Conservation (phyloP, 768 basidiomycete genomes). For the Asterophora parasitica region DNA sequence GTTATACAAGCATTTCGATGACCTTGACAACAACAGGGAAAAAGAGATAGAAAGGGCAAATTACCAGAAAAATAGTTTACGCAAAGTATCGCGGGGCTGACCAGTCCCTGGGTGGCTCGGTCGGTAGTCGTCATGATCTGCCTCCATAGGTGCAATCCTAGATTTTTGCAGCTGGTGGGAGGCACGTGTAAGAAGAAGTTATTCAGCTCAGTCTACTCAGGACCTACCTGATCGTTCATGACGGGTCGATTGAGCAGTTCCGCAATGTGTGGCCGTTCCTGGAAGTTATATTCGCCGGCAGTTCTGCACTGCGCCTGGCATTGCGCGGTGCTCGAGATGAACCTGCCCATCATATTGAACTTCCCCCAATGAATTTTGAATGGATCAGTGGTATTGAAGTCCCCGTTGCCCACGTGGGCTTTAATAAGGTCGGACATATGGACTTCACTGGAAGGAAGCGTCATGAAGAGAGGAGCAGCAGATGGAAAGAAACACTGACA, state of each 20-base stretch:
- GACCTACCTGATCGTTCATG: conserved; percentile 66
- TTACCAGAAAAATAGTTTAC: conserved; percentile 47
- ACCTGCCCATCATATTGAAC: conserved; percentile 87
- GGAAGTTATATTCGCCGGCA: conserved; percentile 55
- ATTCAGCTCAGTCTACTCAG: background rate
- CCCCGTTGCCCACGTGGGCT: conserved; percentile 80
- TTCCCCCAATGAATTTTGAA: conserved; percentile 92
- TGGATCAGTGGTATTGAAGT: conserved; percentile 60
- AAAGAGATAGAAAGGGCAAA: conserved; percentile 11
- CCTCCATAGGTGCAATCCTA: conserved; percentile 51
- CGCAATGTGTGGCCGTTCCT: conserved; percentile 48
- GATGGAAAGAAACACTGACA: conserved; percentile 40
- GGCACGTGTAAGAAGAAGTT: conserved; percentile 4
- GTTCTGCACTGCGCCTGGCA: conserved; percentile 74
- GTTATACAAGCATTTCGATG: background rate
- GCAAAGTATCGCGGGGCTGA: conserved; percentile 40
- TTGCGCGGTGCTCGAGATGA: conserved; percentile 70
- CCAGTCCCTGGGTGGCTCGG: conserved; percentile 18
- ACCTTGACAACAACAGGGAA: background rate
- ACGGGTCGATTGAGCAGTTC: conserved; percentile 54
- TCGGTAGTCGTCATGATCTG: conserved; percentile 38
- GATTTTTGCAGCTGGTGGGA: conserved; percentile 57
- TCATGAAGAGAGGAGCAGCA: conserved; percentile 9
- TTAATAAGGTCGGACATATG: conserved; percentile 87
- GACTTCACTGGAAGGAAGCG: conserved; percentile 62